Base-by-base conservation (phyloP, 768 basidiomycete genomes). In the Cystofilobasidium bisporidii region DNA sequence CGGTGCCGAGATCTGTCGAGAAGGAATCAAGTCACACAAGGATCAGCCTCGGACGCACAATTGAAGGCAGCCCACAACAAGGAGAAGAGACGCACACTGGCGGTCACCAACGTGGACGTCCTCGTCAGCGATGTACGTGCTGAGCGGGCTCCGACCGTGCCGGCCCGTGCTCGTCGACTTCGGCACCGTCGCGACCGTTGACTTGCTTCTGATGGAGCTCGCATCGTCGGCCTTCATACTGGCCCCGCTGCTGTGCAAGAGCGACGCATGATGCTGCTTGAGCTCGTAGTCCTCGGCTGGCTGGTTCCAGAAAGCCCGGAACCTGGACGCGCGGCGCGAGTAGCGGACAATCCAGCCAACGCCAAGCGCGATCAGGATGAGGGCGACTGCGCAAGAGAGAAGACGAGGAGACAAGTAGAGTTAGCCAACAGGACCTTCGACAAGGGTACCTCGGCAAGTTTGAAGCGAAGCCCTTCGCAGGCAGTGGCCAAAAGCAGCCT, bases 241-340 rank as follows among this genome's bases (percentile, higher is more conserved):
- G 47, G 22, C 47, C 4, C 24, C 43, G 10, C 40, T 24, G n/a
- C 30, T 32, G n/a, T 69, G 32, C 30, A 69, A 32, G 26, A 69
- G 50, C 20, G 45, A 33, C 10, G 28, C 45, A 14, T 56, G 57
- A n/a, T 69, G 68, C 59, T 64, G 63, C 63, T 64, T 69, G 36
- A 69, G 63, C 63, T 69, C 68, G 33, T 64, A 64, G 33, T 69
- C 68, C 20, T 69, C 50, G 11, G 62, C 18, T 30, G 50, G 48
- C 56, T 69, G 68, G 63, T 69, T 69, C 68, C 68, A 69, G 68
- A 69, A 69, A 11, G 57, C 40, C 1, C 41, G 22, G 63, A 69
- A 69, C 40, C 43, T 36, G 3, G 68, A 64, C 3, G 68, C 68
- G 24, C 64, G 59, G 6, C 63, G 56, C 22, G 68, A 69, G 60